Evolutionary conservation across 768 basidiomycete genomes (phyloP), one percentile per base, ranked within the genome.

Genomic region (Pleurotus platypus): DNA sequence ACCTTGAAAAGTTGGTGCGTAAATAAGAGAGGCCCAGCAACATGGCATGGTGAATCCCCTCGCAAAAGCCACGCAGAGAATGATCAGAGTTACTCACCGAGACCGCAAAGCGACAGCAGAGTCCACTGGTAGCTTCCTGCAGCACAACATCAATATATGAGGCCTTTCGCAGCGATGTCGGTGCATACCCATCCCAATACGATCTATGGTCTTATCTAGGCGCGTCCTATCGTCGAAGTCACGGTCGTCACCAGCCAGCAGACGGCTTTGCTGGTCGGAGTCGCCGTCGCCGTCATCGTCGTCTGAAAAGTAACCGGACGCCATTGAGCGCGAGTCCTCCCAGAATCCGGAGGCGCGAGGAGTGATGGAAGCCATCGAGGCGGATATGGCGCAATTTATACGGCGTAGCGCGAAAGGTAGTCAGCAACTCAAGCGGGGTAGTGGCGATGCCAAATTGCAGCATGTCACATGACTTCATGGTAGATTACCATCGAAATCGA

Each of bases 121-220:
- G 82, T 83, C 90, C 89, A 92, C 63, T 94, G 92, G 62, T 92
- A 93, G 55, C 81, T 86, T 67, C 91, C 60, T 58, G 48, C 4
- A 18, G 43, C 13, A 38, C 30, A 39, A 49, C 22, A 11, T 43
- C 30, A 35, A 35, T 35, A 11, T 4, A 35, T 35, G 27, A 1
- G 7, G 8, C 11, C 30, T 0, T 35, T 35, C 9, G 8, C 30
- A 35, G 30, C 12, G 30, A 35, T 35, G 11, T 35, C 8, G 30
- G 30, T 35, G 9, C 60, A 13, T 22, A 59, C 61, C 92, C 92
- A 96, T 92, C 26, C 92, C 93, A 65, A 95, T 94, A 40, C 85
- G 80, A 66, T 94, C 92, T 70, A 95, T 92, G 1, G 93, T 94
- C 65, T 77, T 88, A 72, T 95, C 93, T 24, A 95, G 77, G 63